Base-by-base conservation (phyloP, 176 grass and related monocot species). In the Carex kokanica region DNA sequence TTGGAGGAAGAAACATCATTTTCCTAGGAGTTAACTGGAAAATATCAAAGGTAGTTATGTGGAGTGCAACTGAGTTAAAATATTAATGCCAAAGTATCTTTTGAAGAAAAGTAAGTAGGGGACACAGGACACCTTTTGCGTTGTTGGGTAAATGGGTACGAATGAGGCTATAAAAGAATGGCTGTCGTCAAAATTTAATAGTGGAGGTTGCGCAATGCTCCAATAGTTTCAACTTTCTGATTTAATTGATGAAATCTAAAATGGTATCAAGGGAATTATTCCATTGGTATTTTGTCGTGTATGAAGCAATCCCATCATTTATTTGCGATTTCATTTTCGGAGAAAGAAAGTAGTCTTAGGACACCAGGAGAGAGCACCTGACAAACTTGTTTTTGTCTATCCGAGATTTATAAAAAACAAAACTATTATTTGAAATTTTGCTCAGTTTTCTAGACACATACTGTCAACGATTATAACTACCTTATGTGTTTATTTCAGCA, bases 211-310 rank as follows among this genome's bases (percentile, higher is more conserved):
- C 51, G 73, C 73, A 52, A 56, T 78, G 51, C 21, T 52, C 51
- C 73, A 78, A 78, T 78, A 56, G 25, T 55, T 29, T 56, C 25
- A 17, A 17, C 24, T 78, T 27, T 3, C 73, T 54, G 55, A 78
- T 32, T 31, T 56, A 55, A 78, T 21, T 11, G 20, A 78, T 31
- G 51, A 18, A 55, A 61, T 8, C 59, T 61, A 21, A 61, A 24
- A 24, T 32, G 73, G 25, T 8, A 78, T 55, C 23, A 32, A 3
- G 49, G 45, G 23, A n/a, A 2, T 21, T 43, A 82, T 82, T 52
- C 40, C 14, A 5, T 82, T 62, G 21, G 5, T 18, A 75, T 21
- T 45, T 75, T 75, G 71, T 75, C 71, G 71, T 75, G 10, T 75
- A n/a, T n/a, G 71, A 75, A 75, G 5, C 29, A 13, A 74, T 36